Base-by-base conservation (phyloP, 352 stramenopile genomes). In the Phytopythium delawarense region DNA sequence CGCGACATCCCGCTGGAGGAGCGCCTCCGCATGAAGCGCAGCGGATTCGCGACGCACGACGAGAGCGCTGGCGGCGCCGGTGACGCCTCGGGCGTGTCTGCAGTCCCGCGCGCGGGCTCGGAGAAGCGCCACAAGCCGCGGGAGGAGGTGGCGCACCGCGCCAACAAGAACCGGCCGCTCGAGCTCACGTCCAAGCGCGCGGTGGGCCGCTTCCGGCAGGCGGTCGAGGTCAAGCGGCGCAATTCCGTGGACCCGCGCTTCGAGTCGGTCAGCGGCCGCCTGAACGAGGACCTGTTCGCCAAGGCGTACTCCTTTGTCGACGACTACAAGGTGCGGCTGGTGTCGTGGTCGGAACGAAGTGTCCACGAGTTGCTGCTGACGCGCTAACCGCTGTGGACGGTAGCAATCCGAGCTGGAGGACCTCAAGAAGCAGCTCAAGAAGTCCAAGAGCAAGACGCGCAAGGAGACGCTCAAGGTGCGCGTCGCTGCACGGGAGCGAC, bases 241-340 rank as follows among this genome's bases (percentile, higher is more conserved):
- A 73, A 79, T 15, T 44, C 63, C 11, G 65, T 90, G 50, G 91
- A 98, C 70, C 91, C 91, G 42, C 88, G 91, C 49, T 98, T 98
- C 54, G 89, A 97, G 59, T 72, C 78, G 11, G 75, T 88, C 28
- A 85, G 76, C 44, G 88, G 88, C 21, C 91, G 92, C 11, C 66
- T 96, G 21, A 97, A 97, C 44, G 87, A 96, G 44, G 87, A 96
- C 50, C 67, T 96, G 32, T 96, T 95, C 65, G 60, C 67, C 51
- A 96, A 96, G 64, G 86, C 87, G 46, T 98, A 98, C 60, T 74
- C 79, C 0, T 98, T 98, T 58, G 50, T 98, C 54, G 83, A 96
- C 49, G 87, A 93, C 15, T 95, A 96, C 67, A 96, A 94, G 69
- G 79, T 86, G 18, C 15, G 56, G 8, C 35, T 15, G 35, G 12